Percentiles rank a stretch among this genome's conserved stretches.
phyloP scores from a whole-genome alignment of 495 filamentous ascomycete genomes.

The Penicillium tannophilum region DNA sequence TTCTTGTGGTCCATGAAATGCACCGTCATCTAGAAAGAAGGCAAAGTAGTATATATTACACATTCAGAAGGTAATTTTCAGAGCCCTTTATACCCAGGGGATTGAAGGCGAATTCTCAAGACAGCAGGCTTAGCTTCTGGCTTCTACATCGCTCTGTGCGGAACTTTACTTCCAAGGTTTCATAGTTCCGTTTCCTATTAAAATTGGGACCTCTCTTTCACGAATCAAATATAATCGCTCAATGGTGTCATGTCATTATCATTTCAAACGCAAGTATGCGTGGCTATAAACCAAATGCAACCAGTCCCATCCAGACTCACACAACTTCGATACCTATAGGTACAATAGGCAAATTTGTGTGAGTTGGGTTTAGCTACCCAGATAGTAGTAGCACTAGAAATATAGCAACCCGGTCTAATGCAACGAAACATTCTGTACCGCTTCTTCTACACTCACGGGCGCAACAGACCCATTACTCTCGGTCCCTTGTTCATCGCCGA shows the following conservation, averaged over 20 bases:
- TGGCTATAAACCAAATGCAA: conserved; percentile 2
- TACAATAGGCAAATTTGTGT: background rate
- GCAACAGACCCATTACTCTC: conserved; percentile 4
- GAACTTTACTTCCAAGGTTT: too few species aligned
- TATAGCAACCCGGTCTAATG: conserved; percentile 16
- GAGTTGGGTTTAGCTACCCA: background rate
- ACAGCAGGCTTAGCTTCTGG: too few species aligned
- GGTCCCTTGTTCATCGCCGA: background rate
- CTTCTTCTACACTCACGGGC: conserved; percentile 41
- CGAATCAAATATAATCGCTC: background rate
- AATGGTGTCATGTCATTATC: background rate
- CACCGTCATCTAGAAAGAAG: too few species aligned
- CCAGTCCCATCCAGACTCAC: background rate
- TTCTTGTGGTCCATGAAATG: too few species aligned
- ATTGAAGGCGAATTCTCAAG: too few species aligned
- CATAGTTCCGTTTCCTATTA: too few species aligned
- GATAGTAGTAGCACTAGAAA: background rate
- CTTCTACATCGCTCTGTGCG: too few species aligned
- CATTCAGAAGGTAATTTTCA: too few species aligned
- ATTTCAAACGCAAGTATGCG: conserved; percentile 2
- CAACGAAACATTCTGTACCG: conserved; percentile 43
- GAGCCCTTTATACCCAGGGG: too few species aligned
- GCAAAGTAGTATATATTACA: too few species aligned
- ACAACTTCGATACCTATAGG: background rate
- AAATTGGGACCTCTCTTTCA: background rate